Evolutionary conservation across 768 basidiomycete species (phyloP).

Genomic region (Cystobasidium onofrii): DNA sequence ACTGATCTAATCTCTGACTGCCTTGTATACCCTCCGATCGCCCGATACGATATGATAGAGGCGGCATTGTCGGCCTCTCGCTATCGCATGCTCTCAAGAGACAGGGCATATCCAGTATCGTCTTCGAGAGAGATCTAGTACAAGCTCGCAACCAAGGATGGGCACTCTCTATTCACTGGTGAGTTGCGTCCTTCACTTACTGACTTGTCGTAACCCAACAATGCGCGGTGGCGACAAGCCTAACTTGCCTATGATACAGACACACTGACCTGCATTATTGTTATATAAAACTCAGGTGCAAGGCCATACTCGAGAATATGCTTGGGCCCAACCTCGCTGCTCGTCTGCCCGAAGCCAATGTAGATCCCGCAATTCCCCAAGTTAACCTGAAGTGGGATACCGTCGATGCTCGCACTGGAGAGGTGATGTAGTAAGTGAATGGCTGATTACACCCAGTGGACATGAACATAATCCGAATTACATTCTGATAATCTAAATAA

Average conservation of each 20-base stretch:
- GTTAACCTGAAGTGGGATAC: slow-evolving; percentile 24
- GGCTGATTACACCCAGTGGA: not conserved
- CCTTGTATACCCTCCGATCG: not conserved
- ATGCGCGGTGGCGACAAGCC: not conserved
- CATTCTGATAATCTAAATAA: no score
- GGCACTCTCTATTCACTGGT: slow-evolving; percentile 21
- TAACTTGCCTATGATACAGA: not conserved
- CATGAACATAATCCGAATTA: no score
- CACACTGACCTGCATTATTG: not conserved
- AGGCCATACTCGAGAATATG: slow-evolving; percentile 24
- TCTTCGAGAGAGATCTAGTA: slow-evolving; percentile 12
- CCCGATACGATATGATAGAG: not conserved
- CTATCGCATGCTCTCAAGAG: slow-evolving; percentile 17
- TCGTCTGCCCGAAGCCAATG: not conserved
- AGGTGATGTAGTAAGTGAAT: slow-evolving; percentile 14
- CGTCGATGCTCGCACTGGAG: slow-evolving; percentile 21
- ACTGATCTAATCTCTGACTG: not conserved
- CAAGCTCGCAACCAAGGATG: slow-evolving; percentile 20
- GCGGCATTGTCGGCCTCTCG: slow-evolving; percentile 26
- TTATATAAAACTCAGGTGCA: not conserved
- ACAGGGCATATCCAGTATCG: slow-evolving; percentile 15
- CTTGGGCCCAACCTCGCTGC: slow-evolving; percentile 13
- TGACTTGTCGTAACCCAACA: not conserved
- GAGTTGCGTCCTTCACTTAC: not conserved
- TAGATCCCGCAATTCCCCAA: slow-evolving; percentile 9